These are phyloP conservation scores for Cardamine chenopodiifolia DNA, from an alignment of 345 rosid species.

Conservation along the genomic window DNA sequence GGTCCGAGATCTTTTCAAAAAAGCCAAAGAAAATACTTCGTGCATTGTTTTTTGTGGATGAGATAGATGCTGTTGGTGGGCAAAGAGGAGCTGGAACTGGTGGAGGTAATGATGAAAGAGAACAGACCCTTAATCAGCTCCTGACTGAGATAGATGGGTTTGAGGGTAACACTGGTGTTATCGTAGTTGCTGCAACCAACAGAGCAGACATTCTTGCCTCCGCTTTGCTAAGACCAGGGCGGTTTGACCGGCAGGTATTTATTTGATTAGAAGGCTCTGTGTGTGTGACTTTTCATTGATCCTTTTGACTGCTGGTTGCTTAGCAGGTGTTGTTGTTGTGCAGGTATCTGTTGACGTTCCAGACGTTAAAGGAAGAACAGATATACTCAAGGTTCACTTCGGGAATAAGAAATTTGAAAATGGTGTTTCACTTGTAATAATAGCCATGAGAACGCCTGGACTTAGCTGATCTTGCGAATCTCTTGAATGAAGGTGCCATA, in stretches of 20 bases:
- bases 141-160: slow-evolving; percentile 98
- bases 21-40: slow-evolving; percentile 91
- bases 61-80: slow-evolving; percentile 96
- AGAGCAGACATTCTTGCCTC: slow-evolving; percentile 91
- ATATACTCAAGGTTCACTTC: slow-evolving; percentile 84
- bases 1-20: slow-evolving; percentile 92
- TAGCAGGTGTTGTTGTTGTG: slow-evolving; percentile 25
- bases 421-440: slow-evolving; percentile 84
- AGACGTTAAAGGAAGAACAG: slow-evolving; percentile 84
- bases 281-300: not conserved
- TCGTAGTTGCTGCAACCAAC: slow-evolving; percentile 92
- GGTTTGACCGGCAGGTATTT: slow-evolving; percentile 88
- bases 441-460: slow-evolving; percentile 98
- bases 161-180: slow-evolving; percentile 91
- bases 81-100: slow-evolving; percentile 95
- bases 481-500: slow-evolving; percentile 93
- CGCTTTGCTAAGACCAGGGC: slow-evolving; percentile 88
- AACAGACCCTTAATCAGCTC: slow-evolving; percentile 93
- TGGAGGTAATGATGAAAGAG: slow-evolving; percentile 94
- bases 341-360: slow-evolving; percentile 97
- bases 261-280: not conserved
- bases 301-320: slow-evolving; percentile 35
- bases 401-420: slow-evolving; percentile 89
- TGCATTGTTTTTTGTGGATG: slow-evolving; percentile 96
- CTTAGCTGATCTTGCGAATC: slow-evolving; percentile 98